Evolutionary conservation across 805 yeast genomes (phyloP), one percentile per base, ranked within the genome.

Genomic region (Candida ficus): DNA sequence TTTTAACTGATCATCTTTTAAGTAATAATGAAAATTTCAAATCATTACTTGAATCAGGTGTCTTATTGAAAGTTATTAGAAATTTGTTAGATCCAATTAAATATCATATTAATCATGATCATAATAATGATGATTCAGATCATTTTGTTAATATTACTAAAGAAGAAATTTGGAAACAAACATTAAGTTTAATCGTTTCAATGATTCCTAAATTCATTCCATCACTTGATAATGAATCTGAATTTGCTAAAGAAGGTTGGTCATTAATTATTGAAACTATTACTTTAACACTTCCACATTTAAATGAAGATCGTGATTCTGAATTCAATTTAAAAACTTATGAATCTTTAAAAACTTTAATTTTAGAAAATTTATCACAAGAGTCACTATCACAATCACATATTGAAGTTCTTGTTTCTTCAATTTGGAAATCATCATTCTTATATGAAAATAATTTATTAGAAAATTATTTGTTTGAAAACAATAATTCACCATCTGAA

Each of bases 341-440:
- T 52, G 38, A 54, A 1, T 48, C 49, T 3, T 62, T 78, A 46
- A 69, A 73, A 33, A 46, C 49, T 0, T 45, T 68, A 4, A 52
- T 83, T 4, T 44, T 79, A 7, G 68, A 74, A 1, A 54, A 58
- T 21, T 56, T 76, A 13, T 47, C 56, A 1, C 58, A 66, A 13
- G 29, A 43, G 0, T 49, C 59, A 3, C 43, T 66, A 46, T 54
- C 3, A 54, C 57, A 5, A 49, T 50, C 1, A 56, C n/a, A 68
- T 17, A 50, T 80, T 11, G 66, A 67, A 10, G 62, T 61, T 10
- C 68, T 78, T 33, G 55, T 82, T 3, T 56, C 67, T 5, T 58
- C 70, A 1, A 50, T 88, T 2, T 82, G 85, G 75, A 55, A 62
- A 2, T 66, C 75, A 18, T 82, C 91, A 1, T 83, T 70, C 47